Evolutionary conservation across 257 asterid species (phyloP), one percentile per base, ranked within the genome.

Genomic region (Primulina tabacum): DNA sequence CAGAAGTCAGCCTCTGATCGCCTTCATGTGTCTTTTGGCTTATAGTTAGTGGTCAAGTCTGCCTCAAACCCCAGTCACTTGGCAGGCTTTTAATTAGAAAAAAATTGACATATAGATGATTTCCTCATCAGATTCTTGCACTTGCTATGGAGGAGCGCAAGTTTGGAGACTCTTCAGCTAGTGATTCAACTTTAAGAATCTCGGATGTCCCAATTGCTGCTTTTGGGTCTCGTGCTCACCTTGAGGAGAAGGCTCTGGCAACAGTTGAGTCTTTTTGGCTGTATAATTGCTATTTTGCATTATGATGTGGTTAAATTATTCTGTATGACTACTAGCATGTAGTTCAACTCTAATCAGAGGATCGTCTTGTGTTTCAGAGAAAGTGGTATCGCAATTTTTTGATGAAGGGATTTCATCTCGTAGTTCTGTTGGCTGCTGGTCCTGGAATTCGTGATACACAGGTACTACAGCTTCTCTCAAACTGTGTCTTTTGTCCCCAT

Each of bases 221-320:
- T 81, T 88, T 94, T 74, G 99, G 99, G 68, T 94, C 99, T 66
- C 99, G 99, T 77, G 99, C 99, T 82, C 99, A 94, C 85, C 96
- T 94, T 38, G 99, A 91, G 87, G 95, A 91, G 80, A 87, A 87
- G 84, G 99, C 97, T 77, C 75, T 94, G 71, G 92, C 99, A 73
- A 80, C 99, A 77, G 99, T 16, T 94, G 82, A 79, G 98, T 90
- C 65, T 69, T 72, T 72, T 64, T 75, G 64, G 60, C 75, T 75
- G 53, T 68, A 20, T 59, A 37, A 79, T 21, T 76, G 63, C 12
- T 63, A 70, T 28, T 68, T 9, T 82, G 34, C 57, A 65, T 68
- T 67, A 69, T 65, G 64, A n/a, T 63, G 43, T 62, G 67, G 57
- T 65, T 34, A 5, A 53, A 58, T 38, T 67, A 43, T 32, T 21